Base-by-base conservation (phyloP, 768 basidiomycete genomes). In the Clitopilus hobsonii region DNA sequence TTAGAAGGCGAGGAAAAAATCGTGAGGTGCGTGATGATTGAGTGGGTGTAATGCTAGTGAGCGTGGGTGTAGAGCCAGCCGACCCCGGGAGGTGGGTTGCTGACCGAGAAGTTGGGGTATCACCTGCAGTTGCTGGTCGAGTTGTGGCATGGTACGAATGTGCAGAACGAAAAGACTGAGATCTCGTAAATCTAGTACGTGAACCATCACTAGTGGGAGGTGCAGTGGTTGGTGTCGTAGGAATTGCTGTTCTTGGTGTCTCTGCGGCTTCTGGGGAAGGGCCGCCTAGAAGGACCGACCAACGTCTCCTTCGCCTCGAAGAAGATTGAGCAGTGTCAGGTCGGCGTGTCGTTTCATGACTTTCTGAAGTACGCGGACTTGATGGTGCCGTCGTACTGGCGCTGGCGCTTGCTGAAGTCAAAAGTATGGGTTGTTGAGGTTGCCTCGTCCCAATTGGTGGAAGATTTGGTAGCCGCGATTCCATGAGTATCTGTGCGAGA, bases 381-480 rank as follows among this genome's bases (percentile, higher is more conserved):
- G 70, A 60, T 20, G 75, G 69, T 4, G 64, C 62, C n/a, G n/a
- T n/a, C n/a, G n/a, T n/a, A n/a, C n/a, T n/a, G 1, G 67, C 60
- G 28, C 66, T 62, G 1, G 74, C 65, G 62, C 71, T 69, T 6
- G 81, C 70, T n/a, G 77, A 55, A 14, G 76, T 68, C 24, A 91
- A 70, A 20, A 91, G 63, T 30, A 91, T 86, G 25, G 90, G 83
- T 30, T 86, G 79, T 63, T 91, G 89, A 8, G 83, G 75, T 50
- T 71, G 84, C 52, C 73, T 72, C 8, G 86, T 79, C 16, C 91
- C 91, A 29, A 75, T 72, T 16, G 90, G 90, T 14, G 91, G 88
- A 13, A 89, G 64, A 29, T 86, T 78, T 6, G 91, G 90, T 27
- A 89, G 68, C 30, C 91, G 84, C 60, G 90, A 91, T 72, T 94